phyloP scores from a whole-genome alignment of 202 grass and related monocot species.

The Sporobolus alterniflorus region DNA sequence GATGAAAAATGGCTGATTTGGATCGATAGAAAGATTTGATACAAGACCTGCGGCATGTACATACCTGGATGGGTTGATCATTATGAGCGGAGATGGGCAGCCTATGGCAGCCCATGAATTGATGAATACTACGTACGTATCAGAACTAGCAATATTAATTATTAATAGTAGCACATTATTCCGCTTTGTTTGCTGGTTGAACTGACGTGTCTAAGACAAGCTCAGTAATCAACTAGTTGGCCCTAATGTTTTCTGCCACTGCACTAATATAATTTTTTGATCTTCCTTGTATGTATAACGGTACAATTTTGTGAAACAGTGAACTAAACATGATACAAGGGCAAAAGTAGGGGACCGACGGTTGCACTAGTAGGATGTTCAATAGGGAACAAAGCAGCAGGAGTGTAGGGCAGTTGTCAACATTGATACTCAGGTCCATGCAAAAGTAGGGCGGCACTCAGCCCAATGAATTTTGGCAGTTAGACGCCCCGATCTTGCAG shows the following conservation, averaged over 20 bases:
- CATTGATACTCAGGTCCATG: neutral
- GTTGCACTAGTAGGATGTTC: neutral
- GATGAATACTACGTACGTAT: neutral
- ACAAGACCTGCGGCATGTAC: neutral
- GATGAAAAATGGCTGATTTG: neutral
- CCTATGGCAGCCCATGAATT: neutral
- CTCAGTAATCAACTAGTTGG: neutral
- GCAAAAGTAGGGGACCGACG: neutral
- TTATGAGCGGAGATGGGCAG: neutral
- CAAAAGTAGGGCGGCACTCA: no score
- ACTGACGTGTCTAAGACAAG: neutral
- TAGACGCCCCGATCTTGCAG: slow-evolving; percentile 13
- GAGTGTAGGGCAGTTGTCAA: neutral
- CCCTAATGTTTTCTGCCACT: neutral
- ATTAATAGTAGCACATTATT: neutral
- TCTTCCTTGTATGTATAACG: no score
- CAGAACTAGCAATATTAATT: neutral
- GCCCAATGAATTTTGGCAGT: neutral
- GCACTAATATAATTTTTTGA: neutral
- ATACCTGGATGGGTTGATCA: neutral
- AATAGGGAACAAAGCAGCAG: neutral
- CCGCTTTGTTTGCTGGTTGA: neutral
- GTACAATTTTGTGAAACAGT: no score
- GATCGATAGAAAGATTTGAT: neutral
- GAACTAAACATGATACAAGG: neutral